These are phyloP conservation scores for Cryptosporidium sp. DNA, from an alignment of 169 alveolate genomes.

Conservation along the genomic window DNA sequence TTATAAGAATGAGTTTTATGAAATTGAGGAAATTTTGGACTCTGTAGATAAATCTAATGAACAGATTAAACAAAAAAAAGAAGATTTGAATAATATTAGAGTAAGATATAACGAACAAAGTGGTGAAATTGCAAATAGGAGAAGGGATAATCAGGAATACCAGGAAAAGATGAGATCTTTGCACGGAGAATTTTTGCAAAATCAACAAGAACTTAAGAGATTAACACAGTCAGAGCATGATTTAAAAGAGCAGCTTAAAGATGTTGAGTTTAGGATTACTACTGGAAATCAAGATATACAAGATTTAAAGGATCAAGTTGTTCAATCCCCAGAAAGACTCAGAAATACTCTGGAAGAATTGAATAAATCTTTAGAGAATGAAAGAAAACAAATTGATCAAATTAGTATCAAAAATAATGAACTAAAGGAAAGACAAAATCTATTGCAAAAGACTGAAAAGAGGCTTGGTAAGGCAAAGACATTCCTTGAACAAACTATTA, in stretches of 20 bases:
- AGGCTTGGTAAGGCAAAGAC: conserved; percentile 57
- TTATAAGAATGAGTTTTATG: conserved; percentile 63
- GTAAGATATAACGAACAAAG: conserved; percentile 60
- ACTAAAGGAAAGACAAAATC: conserved; percentile 57
- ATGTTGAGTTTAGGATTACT: conserved; percentile 46
- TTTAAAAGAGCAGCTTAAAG: conserved; percentile 50
- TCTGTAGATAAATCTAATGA: conserved; percentile 60
- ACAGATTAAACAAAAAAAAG: conserved; percentile 64
- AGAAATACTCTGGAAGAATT: conserved; percentile 61
- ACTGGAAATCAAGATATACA: conserved; percentile 72
- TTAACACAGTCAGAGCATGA: conserved; percentile 57
- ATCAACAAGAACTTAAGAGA: conserved; percentile 67
- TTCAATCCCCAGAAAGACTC: conserved; percentile 67
- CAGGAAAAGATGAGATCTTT: conserved; percentile 67
- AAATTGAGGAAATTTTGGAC: conserved; percentile 57
- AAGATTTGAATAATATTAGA: conserved; percentile 47
- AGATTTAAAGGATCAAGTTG: conserved; percentile 66
- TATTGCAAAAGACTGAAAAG: conserved; percentile 48
- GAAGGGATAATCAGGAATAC: conserved; percentile 59
- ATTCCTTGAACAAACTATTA: conserved; percentile 32
- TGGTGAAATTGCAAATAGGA: conserved; percentile 45
- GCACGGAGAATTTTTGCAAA: conserved; percentile 65
- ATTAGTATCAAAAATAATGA: conserved; percentile 42
- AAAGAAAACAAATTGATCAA: conserved; percentile 57
- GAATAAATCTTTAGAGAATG: conserved; percentile 55